A percentile compares a stretch with the other conserved stretches of the same genome.
Conservation (phyloP, 148 eudicot genomes). For the Vaccinium vitisidaea region DNA sequence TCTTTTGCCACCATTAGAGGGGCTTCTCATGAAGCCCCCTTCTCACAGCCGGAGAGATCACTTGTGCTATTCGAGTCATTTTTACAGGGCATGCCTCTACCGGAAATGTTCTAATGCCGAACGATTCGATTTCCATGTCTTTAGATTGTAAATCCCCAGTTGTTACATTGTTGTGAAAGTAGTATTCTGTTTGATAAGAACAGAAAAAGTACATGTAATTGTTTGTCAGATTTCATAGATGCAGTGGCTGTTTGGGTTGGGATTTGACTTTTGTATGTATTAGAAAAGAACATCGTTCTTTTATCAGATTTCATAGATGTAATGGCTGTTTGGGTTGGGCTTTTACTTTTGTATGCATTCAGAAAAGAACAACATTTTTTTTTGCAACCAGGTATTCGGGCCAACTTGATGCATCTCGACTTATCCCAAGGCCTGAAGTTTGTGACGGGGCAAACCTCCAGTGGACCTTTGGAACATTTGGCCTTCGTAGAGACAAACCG, state of each 20-base stretch:
- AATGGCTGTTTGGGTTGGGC: not conserved
- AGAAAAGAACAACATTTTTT: no score
- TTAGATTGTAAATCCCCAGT: not conserved
- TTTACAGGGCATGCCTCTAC: conserved; percentile 63
- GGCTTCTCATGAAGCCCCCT: conserved; percentile 89
- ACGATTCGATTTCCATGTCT: not conserved
- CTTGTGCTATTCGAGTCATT: conserved; percentile 79
- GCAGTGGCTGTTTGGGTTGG: not conserved
- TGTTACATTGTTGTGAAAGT: not conserved
- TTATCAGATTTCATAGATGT: conserved; percentile 4
- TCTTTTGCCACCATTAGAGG: conserved; percentile 89
- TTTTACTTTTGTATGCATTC: no score
- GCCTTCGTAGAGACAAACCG: no score
- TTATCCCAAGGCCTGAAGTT: no score
- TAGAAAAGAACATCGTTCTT: not conserved
- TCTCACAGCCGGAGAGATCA: conserved; percentile 84
- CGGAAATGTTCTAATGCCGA: conserved; percentile 38
- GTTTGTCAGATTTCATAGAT: not conserved
- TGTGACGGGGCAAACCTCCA: no score
- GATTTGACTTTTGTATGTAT: not conserved
- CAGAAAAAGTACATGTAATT: not conserved
- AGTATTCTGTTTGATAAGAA: not conserved
- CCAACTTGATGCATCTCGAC: no score
- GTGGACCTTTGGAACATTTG: no score
- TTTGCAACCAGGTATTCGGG: no score